Base-by-base conservation (phyloP, 2,329 filamentous ascomycete genomes). In the Fusarium austroafricanum region DNA sequence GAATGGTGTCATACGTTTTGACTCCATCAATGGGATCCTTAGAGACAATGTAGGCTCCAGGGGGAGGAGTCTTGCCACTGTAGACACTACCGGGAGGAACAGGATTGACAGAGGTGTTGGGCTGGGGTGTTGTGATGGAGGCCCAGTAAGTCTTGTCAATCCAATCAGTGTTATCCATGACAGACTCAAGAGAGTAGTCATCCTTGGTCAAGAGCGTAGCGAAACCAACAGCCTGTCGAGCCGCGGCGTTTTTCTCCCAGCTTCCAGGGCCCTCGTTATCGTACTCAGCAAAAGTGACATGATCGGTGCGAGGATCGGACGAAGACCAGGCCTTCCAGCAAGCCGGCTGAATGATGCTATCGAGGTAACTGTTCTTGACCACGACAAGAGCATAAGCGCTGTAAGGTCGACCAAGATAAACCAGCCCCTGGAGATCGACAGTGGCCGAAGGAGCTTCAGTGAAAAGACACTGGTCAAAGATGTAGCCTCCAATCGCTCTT, bases 201-300 rank as follows among this genome's bases (percentile, higher is more conserved):
- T 72, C 70, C 8, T 51, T 70, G 1, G 61, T 72, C 2, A 72
- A 33, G 5, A 72, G 59, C 3, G 67, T 72, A 9, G 70, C 70
- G 10, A 58, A 70, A 1, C 70, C 70, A 28, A 72, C 71, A 0
- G 42, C 50, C 37, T 71, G 50, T 43, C 70, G 49, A 3, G 70
- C 70, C 0, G 61, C 70, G 0, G 54, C 45, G 37, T 72, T 72
- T 47, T 71, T 72, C 12, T 71, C 70, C 70, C 70, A 72, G 39
- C 65, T 70, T 47, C 70, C 70, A 5, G 70, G 70, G 10, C 89
- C 89, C 2, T 82, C 82, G 74, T 91, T 91, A 37, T 71, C 78
- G 70, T 85, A 90, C 79, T 90, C 89, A 8, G 78, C 85, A 65
- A 86, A 90, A 14, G 79, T 76, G 5, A 89, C 83, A 74, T 59